Percentiles rank a stretch among this genome's conserved stretches.
phyloP scores from a whole-genome alignment of 768 basidiomycete genomes.

The Leccinum subtestaceum region DNA sequence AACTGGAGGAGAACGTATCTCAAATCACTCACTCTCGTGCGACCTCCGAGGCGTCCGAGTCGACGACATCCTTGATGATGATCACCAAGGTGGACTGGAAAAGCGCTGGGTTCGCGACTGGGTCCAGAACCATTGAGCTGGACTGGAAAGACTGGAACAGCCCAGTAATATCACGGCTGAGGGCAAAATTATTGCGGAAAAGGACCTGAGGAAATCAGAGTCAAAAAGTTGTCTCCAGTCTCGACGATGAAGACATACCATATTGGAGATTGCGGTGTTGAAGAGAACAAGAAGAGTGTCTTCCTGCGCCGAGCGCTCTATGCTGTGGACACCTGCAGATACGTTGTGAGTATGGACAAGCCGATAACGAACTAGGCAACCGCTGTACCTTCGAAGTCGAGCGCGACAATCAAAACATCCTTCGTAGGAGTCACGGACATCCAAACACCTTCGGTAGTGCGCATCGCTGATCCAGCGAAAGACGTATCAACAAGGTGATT shows the following conservation, averaged over 20 bases:
- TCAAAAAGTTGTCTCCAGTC: not conserved
- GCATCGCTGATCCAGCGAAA: conserved; percentile 63
- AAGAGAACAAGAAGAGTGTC: conserved; percentile 63
- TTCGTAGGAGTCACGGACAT: conserved; percentile 63
- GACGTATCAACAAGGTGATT: conserved; percentile 65
- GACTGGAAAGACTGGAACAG: conserved; percentile 62
- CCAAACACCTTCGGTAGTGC: conserved; percentile 65
- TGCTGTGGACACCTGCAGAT: conserved; percentile 55
- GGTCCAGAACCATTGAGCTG: conserved; percentile 54
- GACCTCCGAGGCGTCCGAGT: conserved; percentile 58
- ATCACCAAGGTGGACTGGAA: conserved; percentile 60
- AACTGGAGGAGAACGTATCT: not conserved
- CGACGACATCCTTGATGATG: conserved; percentile 68
- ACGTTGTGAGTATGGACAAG: not conserved
- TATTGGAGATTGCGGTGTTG: conserved; percentile 62
- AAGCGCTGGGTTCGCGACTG: conserved; percentile 52
- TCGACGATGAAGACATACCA: conserved; percentile 36
- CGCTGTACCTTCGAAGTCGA: conserved; percentile 59
- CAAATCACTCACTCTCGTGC: conserved; percentile 46
- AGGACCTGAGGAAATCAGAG: conserved; percentile 41
- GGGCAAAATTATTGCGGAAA: conserved; percentile 64
- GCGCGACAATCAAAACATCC: conserved; percentile 52
- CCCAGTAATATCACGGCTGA: conserved; percentile 59
- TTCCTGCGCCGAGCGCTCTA: conserved; percentile 61
- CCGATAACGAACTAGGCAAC: conserved; percentile 1